phyloP scores from a whole-genome alignment of 805 yeast species.

The Candida schatavii region DNA sequence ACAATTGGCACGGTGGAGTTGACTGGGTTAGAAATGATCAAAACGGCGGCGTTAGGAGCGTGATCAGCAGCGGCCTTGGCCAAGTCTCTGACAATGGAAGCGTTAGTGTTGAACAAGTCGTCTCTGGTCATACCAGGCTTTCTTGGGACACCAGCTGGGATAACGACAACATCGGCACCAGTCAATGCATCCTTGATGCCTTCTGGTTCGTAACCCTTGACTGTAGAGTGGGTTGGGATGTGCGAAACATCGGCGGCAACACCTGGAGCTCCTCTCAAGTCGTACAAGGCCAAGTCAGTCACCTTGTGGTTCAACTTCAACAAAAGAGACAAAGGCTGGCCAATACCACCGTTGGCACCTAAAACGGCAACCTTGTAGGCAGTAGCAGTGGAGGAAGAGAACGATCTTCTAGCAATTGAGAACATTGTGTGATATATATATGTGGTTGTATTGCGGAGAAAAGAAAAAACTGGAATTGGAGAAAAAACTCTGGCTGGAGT shows the following conservation, averaged over 20 bases:
- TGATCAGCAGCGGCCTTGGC: slow-evolving; percentile 80
- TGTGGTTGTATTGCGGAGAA: background rate
- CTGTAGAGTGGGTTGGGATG: slow-evolving; percentile 87
- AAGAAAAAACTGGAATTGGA: background rate
- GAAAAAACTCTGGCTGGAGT: background rate
- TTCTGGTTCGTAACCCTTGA: slow-evolving; percentile 85
- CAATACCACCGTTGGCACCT: slow-evolving; percentile 94
- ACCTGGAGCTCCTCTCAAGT: slow-evolving; percentile 90
- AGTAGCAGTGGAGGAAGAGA: slow-evolving; percentile 62
- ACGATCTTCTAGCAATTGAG: slow-evolving; percentile 56
- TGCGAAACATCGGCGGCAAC: slow-evolving; percentile 96
- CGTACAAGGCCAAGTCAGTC: slow-evolving; percentile 81
- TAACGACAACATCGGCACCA: slow-evolving; percentile 81
- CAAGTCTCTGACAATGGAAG: slow-evolving; percentile 89
- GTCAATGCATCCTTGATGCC: slow-evolving; percentile 66
- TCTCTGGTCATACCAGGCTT: slow-evolving; percentile 99
- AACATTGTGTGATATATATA: slow-evolving; percentile 47
- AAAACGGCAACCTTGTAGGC: slow-evolving; percentile 73
- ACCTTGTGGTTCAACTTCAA: slow-evolving; percentile 87
- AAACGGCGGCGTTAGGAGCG: slow-evolving; percentile 81
- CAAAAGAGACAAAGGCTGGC: slow-evolving; percentile 57
- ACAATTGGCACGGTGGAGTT: slow-evolving; percentile 97
- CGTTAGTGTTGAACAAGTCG: slow-evolving; percentile 93
- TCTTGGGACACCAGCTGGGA: slow-evolving; percentile 98
- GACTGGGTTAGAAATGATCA: slow-evolving; percentile 90